Evolutionary conservation across 2,329 filamentous ascomycete species (phyloP), one percentile per base, ranked within the genome.

Genomic region (Aspergillus costaricaensis): DNA sequence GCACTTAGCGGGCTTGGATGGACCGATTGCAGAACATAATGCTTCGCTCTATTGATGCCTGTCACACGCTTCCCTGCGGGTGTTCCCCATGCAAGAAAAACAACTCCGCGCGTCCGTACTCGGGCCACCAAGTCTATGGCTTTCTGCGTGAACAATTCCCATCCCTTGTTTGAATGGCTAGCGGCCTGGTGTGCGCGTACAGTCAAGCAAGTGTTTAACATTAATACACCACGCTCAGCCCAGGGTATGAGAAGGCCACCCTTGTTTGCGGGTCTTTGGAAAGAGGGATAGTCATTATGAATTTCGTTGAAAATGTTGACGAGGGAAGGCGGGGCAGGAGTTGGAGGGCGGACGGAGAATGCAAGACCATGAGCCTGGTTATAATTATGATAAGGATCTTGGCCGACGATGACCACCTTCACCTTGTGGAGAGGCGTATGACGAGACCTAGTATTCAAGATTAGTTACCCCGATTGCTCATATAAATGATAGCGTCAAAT

Each of bases 311-410:
- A 99, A 80, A 99, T 97, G 79, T 99, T 99, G 69, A 87, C 86
- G 15, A 99, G 87, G 1, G 92, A 96, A 0, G 94, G 93, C 0
- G 95, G 95, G 1, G 94, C 92, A 4, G 86, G 86, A 0, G 92
- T 96, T 0, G 95, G 95, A 3, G 94, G 89, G 9, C 91, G 91
- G 58, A 98, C 93, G 51, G 92, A 96, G 83, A 99, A 99, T 74
- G 91, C 94, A 61, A 99, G 88, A 47, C 95, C 95, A 76, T 98
- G 95, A 54, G 95, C 95, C 82, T 99, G 95, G 77, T 96, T 96
- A 75, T 87, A 77, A 75, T 96, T 96, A 81, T 99, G 95, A 77
- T 99, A 99, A 2, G 95, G 95, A 75, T 99, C 95, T 80, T 99
- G 95, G 66, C 95, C 95, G 57, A 98, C 78, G 72, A 99, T 92